Evolutionary conservation across 1,284 basidiomycete species (phyloP).

Genomic region (Cryptococcus sp.): DNA sequence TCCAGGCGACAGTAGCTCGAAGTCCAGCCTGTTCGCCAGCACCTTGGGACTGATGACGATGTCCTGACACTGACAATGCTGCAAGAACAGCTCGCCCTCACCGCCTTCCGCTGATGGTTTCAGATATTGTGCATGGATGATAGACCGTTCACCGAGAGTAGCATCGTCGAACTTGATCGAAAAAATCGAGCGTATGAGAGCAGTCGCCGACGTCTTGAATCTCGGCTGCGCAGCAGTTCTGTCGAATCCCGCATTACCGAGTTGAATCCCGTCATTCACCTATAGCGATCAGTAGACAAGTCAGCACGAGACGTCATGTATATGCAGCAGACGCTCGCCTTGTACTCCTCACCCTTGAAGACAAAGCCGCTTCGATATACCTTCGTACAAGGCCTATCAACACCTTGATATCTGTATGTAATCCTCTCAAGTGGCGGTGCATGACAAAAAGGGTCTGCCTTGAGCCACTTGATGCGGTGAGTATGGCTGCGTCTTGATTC

Average conservation of each 20-base stretch:
- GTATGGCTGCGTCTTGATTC: too few relatives aligned
- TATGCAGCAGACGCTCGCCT: background rate
- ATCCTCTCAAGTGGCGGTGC: too few relatives aligned
- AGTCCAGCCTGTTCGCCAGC: slow-evolving; percentile 5
- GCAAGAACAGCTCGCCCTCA: slow-evolving; percentile 17
- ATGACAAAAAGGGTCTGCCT: too few relatives aligned
- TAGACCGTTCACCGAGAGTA: background rate
- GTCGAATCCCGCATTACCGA: too few relatives aligned
- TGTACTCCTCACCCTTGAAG: background rate
- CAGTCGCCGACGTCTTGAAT: too few relatives aligned
- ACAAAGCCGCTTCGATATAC: slow-evolving; percentile 1
- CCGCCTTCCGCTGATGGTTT: background rate
- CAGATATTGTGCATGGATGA: background rate
- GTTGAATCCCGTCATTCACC: too few relatives aligned
- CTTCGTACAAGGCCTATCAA: background rate
- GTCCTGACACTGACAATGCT: slow-evolving; percentile 21
- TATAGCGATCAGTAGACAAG: background rate
- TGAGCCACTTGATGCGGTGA: too few relatives aligned
- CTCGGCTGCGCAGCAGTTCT: too few relatives aligned
- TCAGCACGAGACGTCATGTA: background rate
- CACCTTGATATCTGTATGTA: background rate
- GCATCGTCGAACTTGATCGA: background rate
- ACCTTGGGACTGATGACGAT: slow-evolving; percentile 3
- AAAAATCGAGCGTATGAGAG: background rate
- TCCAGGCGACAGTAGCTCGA: background rate